These are phyloP conservation scores for Betula pendula DNA, from an alignment of 306 rosid species.

Conservation along the genomic window DNA sequence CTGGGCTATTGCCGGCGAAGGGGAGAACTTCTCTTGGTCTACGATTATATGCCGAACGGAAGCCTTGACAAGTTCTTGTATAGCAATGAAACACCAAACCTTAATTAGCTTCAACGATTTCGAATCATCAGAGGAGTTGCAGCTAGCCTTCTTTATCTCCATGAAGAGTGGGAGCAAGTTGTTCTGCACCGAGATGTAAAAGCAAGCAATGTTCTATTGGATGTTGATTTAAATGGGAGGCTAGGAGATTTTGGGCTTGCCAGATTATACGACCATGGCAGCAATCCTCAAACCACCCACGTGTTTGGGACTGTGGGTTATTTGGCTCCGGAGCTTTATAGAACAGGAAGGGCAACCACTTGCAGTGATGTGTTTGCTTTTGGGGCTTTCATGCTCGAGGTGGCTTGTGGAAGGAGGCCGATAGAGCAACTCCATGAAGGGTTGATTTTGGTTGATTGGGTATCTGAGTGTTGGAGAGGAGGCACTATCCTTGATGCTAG, in stretches of 20 bases:
- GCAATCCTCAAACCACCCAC: constrained; percentile 61
- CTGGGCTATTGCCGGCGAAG: neutral
- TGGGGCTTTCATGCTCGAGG: constrained; percentile 62
- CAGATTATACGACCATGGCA: constrained; percentile 59
- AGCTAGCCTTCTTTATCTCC: constrained; percentile 34
- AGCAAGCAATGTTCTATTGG: constrained; percentile 71
- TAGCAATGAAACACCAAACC: constrained; percentile 1
- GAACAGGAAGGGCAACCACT: constrained; percentile 58
- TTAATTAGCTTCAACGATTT: constrained; percentile 40
- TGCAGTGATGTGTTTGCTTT: constrained; percentile 59
- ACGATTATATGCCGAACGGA: constrained; percentile 46
- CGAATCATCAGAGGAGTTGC: constrained; percentile 29
- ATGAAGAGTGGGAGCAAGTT: constrained; percentile 65
- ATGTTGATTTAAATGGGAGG: constrained; percentile 57
- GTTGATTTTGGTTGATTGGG: constrained; percentile 55
- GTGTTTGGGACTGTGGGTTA: constrained; percentile 78
- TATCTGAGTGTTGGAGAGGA: constrained; percentile 41
- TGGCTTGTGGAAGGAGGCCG: constrained; percentile 67
- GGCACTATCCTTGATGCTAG: constrained; percentile 46
- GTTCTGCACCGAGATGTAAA: constrained; percentile 79
- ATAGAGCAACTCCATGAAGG: constrained; percentile 37
- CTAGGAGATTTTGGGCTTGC: constrained; percentile 82
- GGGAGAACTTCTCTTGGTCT: constrained; percentile 37
- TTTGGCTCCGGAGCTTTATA: constrained; percentile 62
- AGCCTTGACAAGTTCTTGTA: constrained; percentile 38